Base-by-base conservation (phyloP, 2,329 filamentous ascomycete genomes). In the Ophiocordyceps unilateralis region DNA sequence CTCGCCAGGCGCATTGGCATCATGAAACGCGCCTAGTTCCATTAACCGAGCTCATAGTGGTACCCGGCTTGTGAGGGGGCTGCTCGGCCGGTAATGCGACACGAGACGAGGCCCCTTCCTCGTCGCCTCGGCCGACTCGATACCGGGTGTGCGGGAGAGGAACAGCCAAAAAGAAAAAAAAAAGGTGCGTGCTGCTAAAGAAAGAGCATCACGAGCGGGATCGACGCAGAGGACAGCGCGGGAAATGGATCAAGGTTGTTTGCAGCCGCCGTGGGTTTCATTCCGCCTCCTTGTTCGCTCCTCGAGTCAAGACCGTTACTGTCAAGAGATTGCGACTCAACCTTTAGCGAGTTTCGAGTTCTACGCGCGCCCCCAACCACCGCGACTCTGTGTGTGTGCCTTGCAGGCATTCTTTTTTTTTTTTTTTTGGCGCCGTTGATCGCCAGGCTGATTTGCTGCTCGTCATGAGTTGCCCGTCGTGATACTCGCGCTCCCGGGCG, bases 321-420 rank as follows among this genome's bases (percentile, higher is more conserved):
- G 48, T 58, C 53, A 56, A 64, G 66, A 71, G 64, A 66, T 68
- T 67, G 59, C 58, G 53, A 60, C 61, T 61, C 57, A 56, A 51
- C 54, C 51, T 17, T 62, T 68, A 67, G 66, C 63, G 64, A 63
- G 70, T 74, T 74, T 74, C 66, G 71, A 67, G 65, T 6, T 26
- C 6, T 11, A 11, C 6, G 11, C 64, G 58, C 49, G 50, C 51
- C 49, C 50, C 48, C 49, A 42, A 52, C 51, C 45, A 46, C 46
- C 40, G 43, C 42, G 39, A 28, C 20, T 23, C 26, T 3, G 28
- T 26, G 30, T 21, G 21, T 26, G 34, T 24, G 24, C n/a, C 22
- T 40, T 9, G 5, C 14, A 20, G 11, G 11, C n/a, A 14, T 26
- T 10, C 10, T 3, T 10, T 9, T 11, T 12, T 22, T 15, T 22